Evolutionary conservation across 164 flowering plant species (phyloP).

Genomic region (Sedum album): DNA sequence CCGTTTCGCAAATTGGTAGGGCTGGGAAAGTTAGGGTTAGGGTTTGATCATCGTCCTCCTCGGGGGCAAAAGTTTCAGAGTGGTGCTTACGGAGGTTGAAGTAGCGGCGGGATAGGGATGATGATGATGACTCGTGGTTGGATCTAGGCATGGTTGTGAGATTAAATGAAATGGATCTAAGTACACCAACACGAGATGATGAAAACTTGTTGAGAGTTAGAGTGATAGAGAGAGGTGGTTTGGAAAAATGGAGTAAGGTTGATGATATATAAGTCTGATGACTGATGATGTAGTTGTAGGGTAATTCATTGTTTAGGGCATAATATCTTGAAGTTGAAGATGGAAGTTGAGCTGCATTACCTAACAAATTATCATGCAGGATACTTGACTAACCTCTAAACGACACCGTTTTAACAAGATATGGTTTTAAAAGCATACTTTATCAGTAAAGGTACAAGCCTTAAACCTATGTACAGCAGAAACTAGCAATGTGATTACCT

Average conservation of each 20-base stretch:
- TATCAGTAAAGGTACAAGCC: too few relatives aligned
- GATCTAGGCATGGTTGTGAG: conserved; percentile 1
- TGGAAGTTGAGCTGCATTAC: conserved; percentile 41
- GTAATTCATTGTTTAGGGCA: conserved; percentile 10
- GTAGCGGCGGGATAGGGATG: too few relatives aligned
- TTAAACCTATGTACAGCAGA: too few relatives aligned
- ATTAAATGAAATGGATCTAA: background rate
- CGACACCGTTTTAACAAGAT: too few relatives aligned
- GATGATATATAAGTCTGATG: conserved; percentile 4
- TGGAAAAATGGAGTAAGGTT: conserved; percentile 2
- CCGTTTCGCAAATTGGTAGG: background rate
- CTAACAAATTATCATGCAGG: conserved; percentile 27
- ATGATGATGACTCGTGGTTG: conserved; percentile 26
- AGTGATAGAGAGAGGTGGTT: background rate
- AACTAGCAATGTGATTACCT: too few relatives aligned
- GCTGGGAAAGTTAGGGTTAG: too few relatives aligned
- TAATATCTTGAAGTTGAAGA: conserved; percentile 26
- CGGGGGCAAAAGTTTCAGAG: too few relatives aligned
- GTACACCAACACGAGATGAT: background rate
- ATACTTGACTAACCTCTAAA: too few relatives aligned
- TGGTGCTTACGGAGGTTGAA: too few relatives aligned
- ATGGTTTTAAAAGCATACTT: too few relatives aligned
- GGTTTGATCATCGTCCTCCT: too few relatives aligned
- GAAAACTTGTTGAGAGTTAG: background rate
- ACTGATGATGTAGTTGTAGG: conserved; percentile 18